Percentiles rank a stretch among this genome's conserved stretches.
These are phyloP conservation scores for Torulaspora indica DNA, from an alignment of 805 yeast genomes.

Conservation along the genomic window DNA sequence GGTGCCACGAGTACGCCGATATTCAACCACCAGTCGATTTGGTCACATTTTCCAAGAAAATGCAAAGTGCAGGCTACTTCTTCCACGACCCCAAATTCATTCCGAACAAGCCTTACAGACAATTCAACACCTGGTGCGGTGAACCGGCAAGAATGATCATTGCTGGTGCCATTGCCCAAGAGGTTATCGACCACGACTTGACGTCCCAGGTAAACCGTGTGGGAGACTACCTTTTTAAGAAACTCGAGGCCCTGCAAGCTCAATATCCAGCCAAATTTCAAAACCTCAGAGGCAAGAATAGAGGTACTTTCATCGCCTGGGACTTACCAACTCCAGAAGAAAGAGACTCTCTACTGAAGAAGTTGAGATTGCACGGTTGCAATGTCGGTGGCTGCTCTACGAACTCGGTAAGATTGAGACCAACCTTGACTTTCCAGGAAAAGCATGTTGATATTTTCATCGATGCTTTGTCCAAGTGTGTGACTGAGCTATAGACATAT, in stretches of 20 bases:
- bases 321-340: slow-evolving; percentile 42
- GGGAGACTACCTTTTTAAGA: slow-evolving; percentile 50
- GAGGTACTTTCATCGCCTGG: slow-evolving; percentile 66
- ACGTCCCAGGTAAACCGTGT: slow-evolving; percentile 46
- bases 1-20: slow-evolving; percentile 70
- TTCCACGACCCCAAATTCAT: slow-evolving; percentile 55
- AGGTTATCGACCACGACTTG: slow-evolving; percentile 46
- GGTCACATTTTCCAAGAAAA: slow-evolving; percentile 67
- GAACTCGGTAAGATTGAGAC: slow-evolving; percentile 55
- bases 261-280: slow-evolving; percentile 41
- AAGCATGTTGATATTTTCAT: slow-evolving; percentile 57
- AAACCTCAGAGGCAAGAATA: slow-evolving; percentile 57
- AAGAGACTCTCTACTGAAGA: slow-evolving; percentile 46
- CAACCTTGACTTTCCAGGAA: slow-evolving; percentile 56
- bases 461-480: slow-evolving; percentile 37
- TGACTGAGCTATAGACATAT: slow-evolving; percentile 21
- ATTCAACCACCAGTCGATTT: slow-evolving; percentile 60
- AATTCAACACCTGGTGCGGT: slow-evolving; percentile 77
- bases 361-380: slow-evolving; percentile 49
- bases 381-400: slow-evolving; percentile 70
- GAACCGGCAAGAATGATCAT: slow-evolving; percentile 65
- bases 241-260: slow-evolving; percentile 37
- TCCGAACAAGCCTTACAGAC: slow-evolving; percentile 60
- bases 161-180: slow-evolving; percentile 56
- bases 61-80: slow-evolving; percentile 70